Percentiles rank a stretch among this genome's conserved stretches.
These are phyloP conservation scores for Melastoma candidum DNA, from an alignment of 441 rosid genomes.

Conservation along the genomic window DNA sequence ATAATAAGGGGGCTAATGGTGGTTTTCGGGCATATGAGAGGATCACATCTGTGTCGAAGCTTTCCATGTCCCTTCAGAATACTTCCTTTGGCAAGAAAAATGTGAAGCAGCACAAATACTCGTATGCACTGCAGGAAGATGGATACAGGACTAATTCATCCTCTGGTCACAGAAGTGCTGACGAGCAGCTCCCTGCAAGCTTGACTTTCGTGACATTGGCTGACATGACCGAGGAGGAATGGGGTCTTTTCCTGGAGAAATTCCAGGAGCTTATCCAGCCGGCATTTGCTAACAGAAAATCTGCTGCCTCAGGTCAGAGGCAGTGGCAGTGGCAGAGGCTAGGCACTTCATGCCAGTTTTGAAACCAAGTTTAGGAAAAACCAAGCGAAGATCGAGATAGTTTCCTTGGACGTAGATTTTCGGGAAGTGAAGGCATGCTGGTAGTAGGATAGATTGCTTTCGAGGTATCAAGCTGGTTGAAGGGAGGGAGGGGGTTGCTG, in stretches of 20 bases:
- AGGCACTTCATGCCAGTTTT: constrained; percentile 98
- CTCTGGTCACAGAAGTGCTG: constrained; percentile 78
- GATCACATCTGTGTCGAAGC: constrained; percentile 44
- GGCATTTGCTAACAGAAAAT: constrained; percentile 63
- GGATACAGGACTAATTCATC: constrained; percentile 32
- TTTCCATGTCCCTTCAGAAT: constrained; percentile 63
- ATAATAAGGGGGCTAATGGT: constrained; percentile 18
- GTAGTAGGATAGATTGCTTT: constrained; percentile 22
- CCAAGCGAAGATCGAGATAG: constrained; percentile 9
- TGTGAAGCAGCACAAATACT: constrained; percentile 24
- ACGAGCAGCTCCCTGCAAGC: constrained; percentile 69
- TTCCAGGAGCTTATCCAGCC: constrained; percentile 60
- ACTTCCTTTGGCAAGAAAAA: constrained; percentile 41
- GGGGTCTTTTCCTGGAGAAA: constrained; percentile 68
- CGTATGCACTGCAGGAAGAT: constrained; percentile 36
- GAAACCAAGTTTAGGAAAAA: constrained; percentile 22
- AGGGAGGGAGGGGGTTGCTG: constrained; percentile 8
- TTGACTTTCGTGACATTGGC: constrained; percentile 72
- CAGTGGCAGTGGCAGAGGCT: constrained; percentile 82
- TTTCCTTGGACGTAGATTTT: constrained; percentile 18
- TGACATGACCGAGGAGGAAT: constrained; percentile 73
- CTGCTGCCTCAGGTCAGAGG: constrained; percentile 51
- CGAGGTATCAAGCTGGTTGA: constrained; percentile 17
- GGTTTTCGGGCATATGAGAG: constrained; percentile 22
- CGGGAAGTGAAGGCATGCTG: constrained; percentile 14